phyloP scores from a whole-genome alignment of 1,284 basidiomycete genomes.

The Bothia castanella region DNA sequence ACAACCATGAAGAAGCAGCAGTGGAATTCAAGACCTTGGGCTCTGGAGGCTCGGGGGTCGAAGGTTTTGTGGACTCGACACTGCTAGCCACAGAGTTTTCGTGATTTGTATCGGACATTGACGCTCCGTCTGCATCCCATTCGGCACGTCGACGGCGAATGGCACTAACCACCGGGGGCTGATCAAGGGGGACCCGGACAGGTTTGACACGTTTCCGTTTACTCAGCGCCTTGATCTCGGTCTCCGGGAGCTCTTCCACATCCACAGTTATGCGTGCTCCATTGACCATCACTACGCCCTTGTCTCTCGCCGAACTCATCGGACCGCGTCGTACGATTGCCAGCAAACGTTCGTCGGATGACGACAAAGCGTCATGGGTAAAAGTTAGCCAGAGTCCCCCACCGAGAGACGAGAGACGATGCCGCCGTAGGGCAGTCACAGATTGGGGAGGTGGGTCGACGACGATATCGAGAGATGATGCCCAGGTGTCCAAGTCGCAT shows the following conservation, averaged over 20 bases:
- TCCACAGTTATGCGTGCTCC: slow-evolving; percentile 87
- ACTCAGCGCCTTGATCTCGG: slow-evolving; percentile 80
- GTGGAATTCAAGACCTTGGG: slow-evolving; percentile 5
- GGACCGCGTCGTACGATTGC: slow-evolving; percentile 76
- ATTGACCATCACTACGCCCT: slow-evolving; percentile 84
- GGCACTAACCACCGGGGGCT: slow-evolving; percentile 76
- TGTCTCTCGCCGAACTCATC: slow-evolving; percentile 57
- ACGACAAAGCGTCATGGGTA: slow-evolving; percentile 77
- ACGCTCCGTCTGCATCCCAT: slow-evolving; percentile 48
- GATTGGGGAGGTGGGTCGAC: slow-evolving; percentile 91
- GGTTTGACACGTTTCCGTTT: slow-evolving; percentile 88
- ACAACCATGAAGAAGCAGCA: slow-evolving; percentile 38
- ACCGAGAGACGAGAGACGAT: slow-evolving; percentile 82
- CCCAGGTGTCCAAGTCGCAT: slow-evolving; percentile 94
- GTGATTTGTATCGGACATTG: slow-evolving; percentile 11
- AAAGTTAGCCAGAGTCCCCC: slow-evolving; percentile 97
- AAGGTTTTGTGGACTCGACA: slow-evolving; percentile 28
- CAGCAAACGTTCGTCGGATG: slow-evolving; percentile 72
- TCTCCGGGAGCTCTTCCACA: slow-evolving; percentile 83
- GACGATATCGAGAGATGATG: slow-evolving; percentile 81
- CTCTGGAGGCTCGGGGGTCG: slow-evolving; percentile 22
- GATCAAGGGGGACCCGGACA: slow-evolving; percentile 84
- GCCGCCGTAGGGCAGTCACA: slow-evolving; percentile 82
- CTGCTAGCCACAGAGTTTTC: slow-evolving; percentile 23
- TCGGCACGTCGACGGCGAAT: slow-evolving; percentile 66